phyloP scores from a whole-genome alignment of 441 rosid genomes.

The Brassica balearica region DNA sequence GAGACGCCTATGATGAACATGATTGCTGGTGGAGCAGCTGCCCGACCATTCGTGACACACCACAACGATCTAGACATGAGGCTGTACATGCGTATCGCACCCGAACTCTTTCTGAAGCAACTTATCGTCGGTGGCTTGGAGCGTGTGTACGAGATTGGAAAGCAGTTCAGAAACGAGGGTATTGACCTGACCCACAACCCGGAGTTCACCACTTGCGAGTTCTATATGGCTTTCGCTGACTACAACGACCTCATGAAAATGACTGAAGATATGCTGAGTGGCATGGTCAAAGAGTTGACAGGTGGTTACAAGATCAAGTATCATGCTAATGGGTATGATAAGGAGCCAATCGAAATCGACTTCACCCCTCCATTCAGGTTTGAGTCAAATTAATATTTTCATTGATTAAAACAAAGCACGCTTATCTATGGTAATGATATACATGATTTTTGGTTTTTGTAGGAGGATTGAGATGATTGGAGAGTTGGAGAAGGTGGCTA shows the following conservation, averaged over 20 bases:
- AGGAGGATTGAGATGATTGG: constrained; percentile 88
- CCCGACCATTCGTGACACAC: constrained; percentile 88
- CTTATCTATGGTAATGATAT: not conserved
- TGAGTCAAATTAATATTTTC: constrained; percentile 3
- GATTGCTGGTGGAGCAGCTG: constrained; percentile 98
- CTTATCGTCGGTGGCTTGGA: constrained; percentile 88
- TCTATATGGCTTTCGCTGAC: constrained; percentile 93
- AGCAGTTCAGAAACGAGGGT: constrained; percentile 93
- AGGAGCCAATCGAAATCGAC: constrained; percentile 86
- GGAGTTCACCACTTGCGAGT: constrained; percentile 93
- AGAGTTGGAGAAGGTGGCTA: constrained; percentile 79
- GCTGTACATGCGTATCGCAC: constrained; percentile 90
- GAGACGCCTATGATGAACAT: constrained; percentile 97
- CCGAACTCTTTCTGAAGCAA: constrained; percentile 85
- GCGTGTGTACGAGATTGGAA: constrained; percentile 90
- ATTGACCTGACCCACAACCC: constrained; percentile 96
- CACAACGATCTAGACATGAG: constrained; percentile 87
- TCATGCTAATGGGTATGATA: constrained; percentile 76
- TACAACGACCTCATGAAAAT: constrained; percentile 87
- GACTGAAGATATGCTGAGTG: constrained; percentile 83
- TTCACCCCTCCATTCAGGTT: constrained; percentile 94
- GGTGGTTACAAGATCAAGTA: constrained; percentile 87
- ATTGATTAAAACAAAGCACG: not conserved
- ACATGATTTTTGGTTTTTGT: constrained; percentile 29
- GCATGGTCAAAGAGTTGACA: constrained; percentile 84